Evolutionary conservation across 176 grass and related monocot genomes (phyloP).

Genomic region (Alopecurus myosuroides): DNA sequence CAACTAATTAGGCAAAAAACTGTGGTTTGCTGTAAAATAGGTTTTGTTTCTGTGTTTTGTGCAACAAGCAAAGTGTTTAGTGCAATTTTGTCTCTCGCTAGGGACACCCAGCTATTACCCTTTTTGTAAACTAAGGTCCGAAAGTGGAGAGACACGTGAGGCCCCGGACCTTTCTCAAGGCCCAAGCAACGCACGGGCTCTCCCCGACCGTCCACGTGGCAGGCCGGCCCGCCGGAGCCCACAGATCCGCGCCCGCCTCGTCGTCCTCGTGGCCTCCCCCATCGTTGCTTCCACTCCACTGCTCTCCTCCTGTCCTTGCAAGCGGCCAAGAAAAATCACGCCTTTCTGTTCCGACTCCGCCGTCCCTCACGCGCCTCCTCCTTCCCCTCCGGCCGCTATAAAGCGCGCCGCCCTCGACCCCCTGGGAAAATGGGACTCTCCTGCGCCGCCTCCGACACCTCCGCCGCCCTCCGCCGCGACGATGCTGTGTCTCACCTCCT

Average conservation of each 20-base stretch:
- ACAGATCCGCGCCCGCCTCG: not conserved
- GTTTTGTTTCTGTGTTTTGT: no score
- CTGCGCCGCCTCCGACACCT: not conserved
- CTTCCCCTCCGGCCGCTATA: slow-evolving; percentile 35
- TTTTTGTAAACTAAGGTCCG: not conserved
- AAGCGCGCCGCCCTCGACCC: not conserved
- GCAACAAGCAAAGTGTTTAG: no score
- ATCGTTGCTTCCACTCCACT: slow-evolving; percentile 1
- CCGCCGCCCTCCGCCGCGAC: not conserved
- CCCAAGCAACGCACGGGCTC: not conserved
- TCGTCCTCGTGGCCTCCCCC: not conserved
- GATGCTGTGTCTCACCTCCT: slow-evolving; percentile 37
- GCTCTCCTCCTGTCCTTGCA: not conserved
- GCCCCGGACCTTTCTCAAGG: not conserved
- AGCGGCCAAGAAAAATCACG: slow-evolving; percentile 19
- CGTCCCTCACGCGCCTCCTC: not conserved
- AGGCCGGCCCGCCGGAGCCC: not conserved
- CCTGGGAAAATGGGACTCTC: slow-evolving; percentile 18
- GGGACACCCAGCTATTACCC: no score
- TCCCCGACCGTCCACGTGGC: slow-evolving; percentile 35
- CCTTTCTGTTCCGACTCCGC: not conserved
- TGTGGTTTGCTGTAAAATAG: no score
- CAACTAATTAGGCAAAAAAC: no score
- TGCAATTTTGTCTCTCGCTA: no score
- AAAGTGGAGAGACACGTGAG: not conserved